A percentile compares a stretch with the other conserved stretches of the same genome.
These are phyloP conservation scores for Exophiala oligosperma DNA, from an alignment of 2,329 filamentous ascomycete species.

Conservation along the genomic window DNA sequence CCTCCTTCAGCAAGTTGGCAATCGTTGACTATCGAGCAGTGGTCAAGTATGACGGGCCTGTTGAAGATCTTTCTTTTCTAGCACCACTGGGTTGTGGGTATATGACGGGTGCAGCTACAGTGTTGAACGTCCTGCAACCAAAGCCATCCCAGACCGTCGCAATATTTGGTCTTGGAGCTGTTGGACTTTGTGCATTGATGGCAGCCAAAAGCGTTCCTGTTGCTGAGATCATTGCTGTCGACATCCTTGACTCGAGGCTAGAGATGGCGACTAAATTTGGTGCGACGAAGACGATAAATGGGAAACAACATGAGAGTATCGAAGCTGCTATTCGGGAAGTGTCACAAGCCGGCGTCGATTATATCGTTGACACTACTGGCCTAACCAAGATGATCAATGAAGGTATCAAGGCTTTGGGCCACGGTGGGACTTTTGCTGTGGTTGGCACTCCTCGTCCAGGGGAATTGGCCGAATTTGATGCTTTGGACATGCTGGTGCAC, in stretches of 20 bases:
- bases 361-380: conserved; percentile 34
- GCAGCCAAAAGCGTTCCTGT: conserved; percentile 46
- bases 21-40: conserved; percentile 33
- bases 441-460: conserved; percentile 4
- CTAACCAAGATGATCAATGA: conserved; percentile 29
- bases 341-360: background rate
- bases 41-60: conserved; percentile 24
- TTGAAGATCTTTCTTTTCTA: conserved; percentile 28
- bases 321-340: conserved; percentile 2
- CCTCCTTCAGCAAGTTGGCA: conserved; percentile 34
- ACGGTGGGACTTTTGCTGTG: conserved; percentile 1
- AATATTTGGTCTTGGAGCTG: conserved; percentile 47
- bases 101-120: conserved; percentile 41
- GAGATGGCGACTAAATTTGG: conserved; percentile 42
- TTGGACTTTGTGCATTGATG: conserved; percentile 50
- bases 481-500: conserved; percentile 5
- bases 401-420: conserved; percentile 2
- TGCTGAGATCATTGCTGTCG: conserved; percentile 42
- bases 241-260: conserved; percentile 38
- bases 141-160: conserved; percentile 38
- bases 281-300: conserved; percentile 36
- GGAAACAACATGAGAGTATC: background rate
- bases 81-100: conserved; percentile 36
- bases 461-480: background rate
- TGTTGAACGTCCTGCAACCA: conserved; percentile 41